Evolutionary conservation across 2,329 filamentous ascomycete genomes (phyloP).

Genomic region (Pseudodiploospora longispora): DNA sequence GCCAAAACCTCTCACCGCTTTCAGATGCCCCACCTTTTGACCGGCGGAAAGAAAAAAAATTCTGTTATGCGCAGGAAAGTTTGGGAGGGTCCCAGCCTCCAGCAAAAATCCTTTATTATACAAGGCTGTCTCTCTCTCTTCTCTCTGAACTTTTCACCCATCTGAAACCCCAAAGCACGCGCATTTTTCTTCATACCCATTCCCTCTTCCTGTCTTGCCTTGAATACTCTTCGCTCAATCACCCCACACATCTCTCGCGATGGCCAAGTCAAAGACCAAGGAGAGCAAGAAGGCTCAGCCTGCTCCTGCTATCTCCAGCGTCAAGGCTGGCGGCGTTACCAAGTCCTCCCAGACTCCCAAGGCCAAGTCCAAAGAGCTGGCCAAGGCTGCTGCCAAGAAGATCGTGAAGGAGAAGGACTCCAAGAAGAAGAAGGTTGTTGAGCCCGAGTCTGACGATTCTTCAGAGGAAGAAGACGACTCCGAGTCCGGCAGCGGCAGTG

Average conservation of each 20-base stretch:
- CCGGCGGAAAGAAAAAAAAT: slow-evolving; percentile 25
- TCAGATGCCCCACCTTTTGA: slow-evolving; percentile 23
- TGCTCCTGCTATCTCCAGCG: slow-evolving; percentile 37
- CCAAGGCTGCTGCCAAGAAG: slow-evolving; percentile 52
- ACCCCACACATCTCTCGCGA: slow-evolving; percentile 30
- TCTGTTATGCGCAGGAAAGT: neutral
- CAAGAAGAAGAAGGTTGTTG: slow-evolving; percentile 38
- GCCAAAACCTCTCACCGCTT: slow-evolving; percentile 26
- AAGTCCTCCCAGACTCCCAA: slow-evolving; percentile 60
- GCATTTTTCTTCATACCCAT: neutral
- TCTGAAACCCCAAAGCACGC: too few relatives aligned
- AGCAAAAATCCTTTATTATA: neutral
- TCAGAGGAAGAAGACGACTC: slow-evolving; percentile 23
- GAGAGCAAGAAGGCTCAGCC: slow-evolving; percentile 45
- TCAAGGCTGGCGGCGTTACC: slow-evolving; percentile 59
- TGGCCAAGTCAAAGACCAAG: slow-evolving; percentile 60
- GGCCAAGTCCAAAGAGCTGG: slow-evolving; percentile 58
- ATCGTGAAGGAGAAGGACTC: slow-evolving; percentile 34
- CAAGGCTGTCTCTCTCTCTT: too few relatives aligned
- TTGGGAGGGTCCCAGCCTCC: slow-evolving; percentile 9
- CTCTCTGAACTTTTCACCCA: too few relatives aligned
- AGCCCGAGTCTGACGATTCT: slow-evolving; percentile 30
- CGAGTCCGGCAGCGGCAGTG: slow-evolving; percentile 14
- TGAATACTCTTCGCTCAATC: neutral
- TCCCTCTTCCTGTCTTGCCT: neutral